Conservation (phyloP, 768 basidiomycete species). For the Boletus coccyginus region DNA sequence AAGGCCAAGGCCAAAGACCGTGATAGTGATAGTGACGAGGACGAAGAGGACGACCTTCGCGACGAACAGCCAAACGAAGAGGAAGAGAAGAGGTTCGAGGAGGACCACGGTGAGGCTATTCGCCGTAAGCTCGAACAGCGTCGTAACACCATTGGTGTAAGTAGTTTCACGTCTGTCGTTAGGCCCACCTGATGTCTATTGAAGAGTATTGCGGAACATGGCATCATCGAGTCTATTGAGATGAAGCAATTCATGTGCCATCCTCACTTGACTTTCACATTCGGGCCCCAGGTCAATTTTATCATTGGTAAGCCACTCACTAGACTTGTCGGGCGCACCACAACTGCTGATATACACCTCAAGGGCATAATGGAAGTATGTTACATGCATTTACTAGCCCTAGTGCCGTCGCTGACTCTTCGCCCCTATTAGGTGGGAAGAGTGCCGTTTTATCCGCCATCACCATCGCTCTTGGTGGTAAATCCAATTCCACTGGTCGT, state of each 20-base stretch:
- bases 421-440: conserved; percentile 69
- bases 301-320: conserved; percentile 67
- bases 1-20: conserved; percentile 28
- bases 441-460: conserved; percentile 93
- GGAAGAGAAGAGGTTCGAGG: conserved; percentile 67
- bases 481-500: conserved; percentile 87
- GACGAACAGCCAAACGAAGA: conserved; percentile 43
- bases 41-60: conserved; percentile 33
- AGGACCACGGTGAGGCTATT: conserved; percentile 54
- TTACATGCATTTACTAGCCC: conserved; percentile 15
- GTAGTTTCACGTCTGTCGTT: conserved; percentile 42
- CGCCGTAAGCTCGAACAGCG: conserved; percentile 50
- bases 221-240: conserved; percentile 83
- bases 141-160: conserved; percentile 39
- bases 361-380: conserved; percentile 92
- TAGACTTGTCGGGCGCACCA: not conserved
- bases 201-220: conserved; percentile 80
- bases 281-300: conserved; percentile 95
- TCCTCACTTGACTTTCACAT: conserved; percentile 73
- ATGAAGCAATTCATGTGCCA: conserved; percentile 98
- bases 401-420: not conserved
- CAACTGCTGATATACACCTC: conserved; percentile 1
- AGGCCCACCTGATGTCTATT: not conserved
- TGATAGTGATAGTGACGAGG: conserved; percentile 27
- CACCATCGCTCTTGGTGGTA: conserved; percentile 91